Base-by-base conservation (phyloP, 2,329 filamentous ascomycete genomes). In the Diaporthe vaccinii region DNA sequence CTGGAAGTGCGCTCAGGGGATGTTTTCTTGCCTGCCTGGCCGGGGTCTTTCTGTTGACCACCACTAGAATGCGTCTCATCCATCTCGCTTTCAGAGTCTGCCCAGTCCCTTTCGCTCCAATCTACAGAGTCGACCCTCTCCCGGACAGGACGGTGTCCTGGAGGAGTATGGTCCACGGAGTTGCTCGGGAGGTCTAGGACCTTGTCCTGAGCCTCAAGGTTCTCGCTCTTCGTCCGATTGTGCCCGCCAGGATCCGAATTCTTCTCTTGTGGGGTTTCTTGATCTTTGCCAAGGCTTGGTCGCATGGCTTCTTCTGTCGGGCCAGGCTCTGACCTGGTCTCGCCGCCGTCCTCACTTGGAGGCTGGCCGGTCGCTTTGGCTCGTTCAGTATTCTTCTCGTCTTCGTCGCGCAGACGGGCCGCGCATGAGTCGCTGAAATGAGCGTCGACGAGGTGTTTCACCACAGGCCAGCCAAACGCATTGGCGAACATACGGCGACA, bases 401-500 rank as follows among this genome's bases (percentile, higher is more conserved):
- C 84, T 67, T 93, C 91, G 79, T 96, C 94, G 1, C 91, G 88
- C 1, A 90, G 92, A 22, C 89, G 88, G 0, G 94, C 92, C 1
- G 89, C 85, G 65, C 90, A 90, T 0, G 91, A 92, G 81, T 97
- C 94, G 72, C 92, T 94, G 82, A 99, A 99, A 84, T 99, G 97
- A 0, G 95, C 95, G 80, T 98, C 96, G 71, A 97, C 96, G 28
- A 98, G 86, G 84, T 99, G 97, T 84, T 98, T 96, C 68, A 98
- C 88, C 0, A 99, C 97, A 0, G 97, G 97, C 97, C 97, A 99
- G 2, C 97, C 97, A 80, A 98, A 98, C 0, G 97, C 97, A 81
- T 99, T 99, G 74, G 95, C 93, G 83, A 99, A 99, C 93, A 95
- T 98, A 74, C 97, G 93, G 22, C 97, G 93, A 34, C 99, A 97